Evolutionary conservation across 2,329 filamentous ascomycete genomes (phyloP), one percentile per base, ranked within the genome.

Genomic region (Rutstroemia sp.): DNA sequence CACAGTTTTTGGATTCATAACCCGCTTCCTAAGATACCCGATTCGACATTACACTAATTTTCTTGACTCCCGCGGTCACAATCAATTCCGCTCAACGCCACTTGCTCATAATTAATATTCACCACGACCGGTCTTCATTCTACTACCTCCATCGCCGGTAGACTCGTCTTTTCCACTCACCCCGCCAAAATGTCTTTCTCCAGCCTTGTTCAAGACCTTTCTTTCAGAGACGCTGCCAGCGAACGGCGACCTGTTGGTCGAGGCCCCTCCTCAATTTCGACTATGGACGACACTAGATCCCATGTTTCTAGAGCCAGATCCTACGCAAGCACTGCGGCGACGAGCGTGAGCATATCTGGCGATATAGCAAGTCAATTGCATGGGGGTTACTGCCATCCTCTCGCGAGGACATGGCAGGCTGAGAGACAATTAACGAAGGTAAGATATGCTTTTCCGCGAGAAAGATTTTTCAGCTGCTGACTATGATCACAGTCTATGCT

Each of bases 401-500:
- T 94, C 56, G 86, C 87, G 57, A 80, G 89, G 63, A 80, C 85
- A 65, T 94, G 89, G 89, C 89, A 94, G 72, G 85, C 88, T 37
- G 88, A 92, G 75, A 81, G 87, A 63, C 88, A 92, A 74, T 78
- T 94, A 70, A 92, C 89, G 61, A 92, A 92, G 83, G 88, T 89
- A 64, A 56, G 77, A 52, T 25, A 27, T 47, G 23, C 16, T 25
- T 45, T 21, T 21, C 27, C 23, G 38, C 30, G 34, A 37, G 39
- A 9, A 54, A 50, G 47, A 8, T 39, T 25, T 37, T 34, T 45
- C 49, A 60, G 23, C 38, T 58, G 49, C 59, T 65, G 30, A 65
- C 48, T 34, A 14, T 14, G 18, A 12, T 39, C 18, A 3, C 67
- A 96, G 90, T 94, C 92, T 39, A 97, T 97, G 94, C 86, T 99